phyloP scores from a whole-genome alignment of 2,329 filamentous ascomycete species.

The Torrubiellomyces zombiae region DNA sequence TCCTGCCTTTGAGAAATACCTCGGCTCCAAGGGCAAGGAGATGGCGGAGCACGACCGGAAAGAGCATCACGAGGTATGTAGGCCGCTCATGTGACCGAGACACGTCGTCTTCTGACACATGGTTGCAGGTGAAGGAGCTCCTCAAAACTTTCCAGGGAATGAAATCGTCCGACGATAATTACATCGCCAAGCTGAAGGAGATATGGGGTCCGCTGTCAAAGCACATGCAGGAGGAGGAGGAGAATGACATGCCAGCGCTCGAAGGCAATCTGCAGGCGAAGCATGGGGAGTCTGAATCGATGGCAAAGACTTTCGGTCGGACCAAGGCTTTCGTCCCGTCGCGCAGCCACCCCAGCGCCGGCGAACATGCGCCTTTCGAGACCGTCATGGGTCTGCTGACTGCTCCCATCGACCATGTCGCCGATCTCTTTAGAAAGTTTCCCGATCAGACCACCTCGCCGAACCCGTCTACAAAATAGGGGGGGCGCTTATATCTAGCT shows the following conservation, averaged over 20 bases:
- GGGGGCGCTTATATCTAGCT: too few species aligned
- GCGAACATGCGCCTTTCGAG: slow-evolving; percentile 38
- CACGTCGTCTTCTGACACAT: not conserved
- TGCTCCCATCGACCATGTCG: slow-evolving; percentile 38
- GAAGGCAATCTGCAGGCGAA: slow-evolving; percentile 21
- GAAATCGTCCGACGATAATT: slow-evolving; percentile 20
- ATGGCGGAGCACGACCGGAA: slow-evolving; percentile 29
- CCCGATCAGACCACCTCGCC: slow-evolving; percentile 22
- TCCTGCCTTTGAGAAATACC: slow-evolving; percentile 32
- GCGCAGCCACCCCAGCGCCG: slow-evolving; percentile 31
- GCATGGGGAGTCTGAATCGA: slow-evolving; percentile 14
- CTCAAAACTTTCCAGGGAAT: slow-evolving; percentile 33
- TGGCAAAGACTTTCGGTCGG: slow-evolving; percentile 27
- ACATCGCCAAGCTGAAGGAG: slow-evolving; percentile 22
- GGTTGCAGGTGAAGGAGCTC: slow-evolving; percentile 29
- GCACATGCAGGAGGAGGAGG: slow-evolving; percentile 35
- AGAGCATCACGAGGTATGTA: slow-evolving; percentile 26
- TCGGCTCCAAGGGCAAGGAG: slow-evolving; percentile 21
- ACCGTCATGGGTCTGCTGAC: slow-evolving; percentile 34
- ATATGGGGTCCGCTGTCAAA: slow-evolving; percentile 25
- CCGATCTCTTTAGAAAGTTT: slow-evolving; percentile 38
- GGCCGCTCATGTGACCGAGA: not conserved
- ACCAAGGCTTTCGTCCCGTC: slow-evolving; percentile 38
- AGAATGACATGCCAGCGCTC: slow-evolving; percentile 28
- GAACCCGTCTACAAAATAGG: too few species aligned